A percentile compares a stretch with the other conserved stretches of the same genome.
phyloP scores from a whole-genome alignment of 1,284 basidiomycete species.

The Kwoniella shivajii region DNA sequence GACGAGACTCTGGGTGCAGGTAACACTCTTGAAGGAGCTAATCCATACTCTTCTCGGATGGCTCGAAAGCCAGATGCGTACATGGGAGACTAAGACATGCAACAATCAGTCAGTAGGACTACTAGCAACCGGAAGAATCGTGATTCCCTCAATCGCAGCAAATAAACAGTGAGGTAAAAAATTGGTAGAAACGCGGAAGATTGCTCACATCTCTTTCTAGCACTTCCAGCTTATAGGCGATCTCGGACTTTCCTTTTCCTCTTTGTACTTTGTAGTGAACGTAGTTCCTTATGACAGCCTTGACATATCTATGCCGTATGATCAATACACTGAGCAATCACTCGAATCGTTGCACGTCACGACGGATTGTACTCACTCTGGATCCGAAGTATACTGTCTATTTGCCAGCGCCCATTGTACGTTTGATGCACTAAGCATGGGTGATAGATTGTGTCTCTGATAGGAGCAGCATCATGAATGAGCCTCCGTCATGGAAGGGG shows the following conservation, averaged over 20 bases:
- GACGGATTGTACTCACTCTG: conserved; percentile 17
- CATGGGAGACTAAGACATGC: conserved; percentile 20
- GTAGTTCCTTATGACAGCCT: conserved; percentile 39
- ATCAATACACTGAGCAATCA: background rate
- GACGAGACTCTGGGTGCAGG: background rate
- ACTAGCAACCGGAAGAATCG: background rate
- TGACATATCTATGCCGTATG: conserved; percentile 26
- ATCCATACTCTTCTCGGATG: conserved; percentile 22
- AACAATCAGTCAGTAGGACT: background rate
- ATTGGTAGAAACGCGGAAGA: background rate
- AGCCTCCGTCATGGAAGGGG: too few relatives aligned
- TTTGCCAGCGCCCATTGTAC: conserved; percentile 12
- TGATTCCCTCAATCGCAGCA: background rate
- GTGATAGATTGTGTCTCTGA: conserved; percentile 3
- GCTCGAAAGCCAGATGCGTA: conserved; percentile 25
- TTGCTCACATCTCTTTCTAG: conserved; percentile 39
- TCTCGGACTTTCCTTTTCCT: conserved; percentile 29
- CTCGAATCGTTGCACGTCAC: background rate
- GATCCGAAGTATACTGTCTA: conserved; percentile 8
- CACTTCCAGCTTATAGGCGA: conserved; percentile 34
- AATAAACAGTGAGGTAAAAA: background rate
- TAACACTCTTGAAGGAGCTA: conserved; percentile 21
- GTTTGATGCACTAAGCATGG: conserved; percentile 11
- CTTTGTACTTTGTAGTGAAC: conserved; percentile 35
- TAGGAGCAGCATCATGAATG: too few relatives aligned